Conservation (phyloP, 306 rosid genomes). For the Lablab purpureus region DNA sequence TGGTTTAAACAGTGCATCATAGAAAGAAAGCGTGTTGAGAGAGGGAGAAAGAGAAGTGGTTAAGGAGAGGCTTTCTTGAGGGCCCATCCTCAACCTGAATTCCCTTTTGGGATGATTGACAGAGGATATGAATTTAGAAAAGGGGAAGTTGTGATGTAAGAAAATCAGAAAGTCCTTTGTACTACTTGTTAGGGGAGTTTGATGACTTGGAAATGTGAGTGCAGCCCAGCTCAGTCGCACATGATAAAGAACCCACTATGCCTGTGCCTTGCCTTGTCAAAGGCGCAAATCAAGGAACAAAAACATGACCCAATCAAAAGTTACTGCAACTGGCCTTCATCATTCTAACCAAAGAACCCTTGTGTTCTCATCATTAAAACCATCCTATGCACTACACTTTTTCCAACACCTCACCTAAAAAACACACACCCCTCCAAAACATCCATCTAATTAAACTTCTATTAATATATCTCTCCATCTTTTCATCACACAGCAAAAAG, state of each 20-base stretch:
- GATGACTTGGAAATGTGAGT: conserved; percentile 53
- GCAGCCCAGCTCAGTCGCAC: conserved; percentile 63
- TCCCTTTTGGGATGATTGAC: conserved; percentile 27
- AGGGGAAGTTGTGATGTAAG: conserved; percentile 9
- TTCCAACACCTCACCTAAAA: conserved; percentile 1
- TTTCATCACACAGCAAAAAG: neutral
- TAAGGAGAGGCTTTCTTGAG: conserved; percentile 12
- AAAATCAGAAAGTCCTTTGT: conserved; percentile 37
- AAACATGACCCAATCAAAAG: conserved; percentile 48
- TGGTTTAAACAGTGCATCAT: neutral
- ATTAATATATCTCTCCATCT: neutral
- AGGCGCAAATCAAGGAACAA: conserved; percentile 71
- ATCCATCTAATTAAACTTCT: neutral
- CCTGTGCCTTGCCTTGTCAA: conserved; percentile 39
- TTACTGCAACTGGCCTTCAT: conserved; percentile 50
- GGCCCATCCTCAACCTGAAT: conserved; percentile 12
- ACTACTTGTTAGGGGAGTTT: neutral
- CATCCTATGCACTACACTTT: conserved; percentile 41
- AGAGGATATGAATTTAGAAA: conserved; percentile 10
- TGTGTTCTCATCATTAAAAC: conserved; percentile 51
- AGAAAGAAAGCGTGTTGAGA: neutral
- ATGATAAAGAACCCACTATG: conserved; percentile 22
- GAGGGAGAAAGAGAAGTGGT: neutral
- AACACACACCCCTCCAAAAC: neutral
- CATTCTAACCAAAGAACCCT: conserved; percentile 46